A percentile compares a stretch with the other conserved stretches of the same genome.
These are phyloP conservation scores for Amyloporia xantha DNA, from an alignment of 768 basidiomycete species.

Conservation along the genomic window DNA sequence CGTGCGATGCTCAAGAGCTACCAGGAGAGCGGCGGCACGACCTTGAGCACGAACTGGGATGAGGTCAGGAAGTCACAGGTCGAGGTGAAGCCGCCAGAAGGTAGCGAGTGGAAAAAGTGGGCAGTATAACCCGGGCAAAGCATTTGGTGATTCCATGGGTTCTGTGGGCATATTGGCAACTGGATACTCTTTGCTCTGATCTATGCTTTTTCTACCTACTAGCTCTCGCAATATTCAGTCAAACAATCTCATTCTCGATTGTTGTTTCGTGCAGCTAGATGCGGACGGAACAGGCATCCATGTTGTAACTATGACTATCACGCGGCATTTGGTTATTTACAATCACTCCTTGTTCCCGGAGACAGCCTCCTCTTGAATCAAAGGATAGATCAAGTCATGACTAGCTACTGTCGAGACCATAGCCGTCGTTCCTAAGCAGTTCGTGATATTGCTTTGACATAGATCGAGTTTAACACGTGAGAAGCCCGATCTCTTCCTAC, in stretches of 20 bases:
- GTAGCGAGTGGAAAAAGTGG: slow-evolving; percentile 84
- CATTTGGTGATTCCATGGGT: background rate
- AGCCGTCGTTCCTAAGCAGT: too few relatives aligned
- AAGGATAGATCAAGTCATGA: too few relatives aligned
- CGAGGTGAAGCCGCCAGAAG: slow-evolving; percentile 77
- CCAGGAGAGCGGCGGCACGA: slow-evolving; percentile 90
- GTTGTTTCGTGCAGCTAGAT: background rate
- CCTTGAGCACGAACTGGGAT: slow-evolving; percentile 93
- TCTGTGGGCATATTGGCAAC: too few relatives aligned
- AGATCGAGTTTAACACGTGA: too few relatives aligned
- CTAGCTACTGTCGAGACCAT: too few relatives aligned
- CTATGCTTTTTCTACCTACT: background rate
- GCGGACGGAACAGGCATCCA: background rate
- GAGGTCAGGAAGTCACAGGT: slow-evolving; percentile 69
- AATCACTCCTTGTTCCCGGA: background rate
- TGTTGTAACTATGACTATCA: background rate
- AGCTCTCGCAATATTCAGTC: background rate
- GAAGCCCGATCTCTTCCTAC: too few relatives aligned
- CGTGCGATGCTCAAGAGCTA: slow-evolving; percentile 99
- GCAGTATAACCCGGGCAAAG: slow-evolving; percentile 18
- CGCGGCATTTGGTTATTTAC: background rate
- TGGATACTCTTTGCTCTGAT: background rate
- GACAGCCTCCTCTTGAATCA: background rate
- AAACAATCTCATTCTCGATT: background rate
- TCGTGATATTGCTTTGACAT: too few relatives aligned